These are phyloP conservation scores for Cladosporium sp. DNA, from an alignment of 2,329 filamentous ascomycete species.

Conservation along the genomic window DNA sequence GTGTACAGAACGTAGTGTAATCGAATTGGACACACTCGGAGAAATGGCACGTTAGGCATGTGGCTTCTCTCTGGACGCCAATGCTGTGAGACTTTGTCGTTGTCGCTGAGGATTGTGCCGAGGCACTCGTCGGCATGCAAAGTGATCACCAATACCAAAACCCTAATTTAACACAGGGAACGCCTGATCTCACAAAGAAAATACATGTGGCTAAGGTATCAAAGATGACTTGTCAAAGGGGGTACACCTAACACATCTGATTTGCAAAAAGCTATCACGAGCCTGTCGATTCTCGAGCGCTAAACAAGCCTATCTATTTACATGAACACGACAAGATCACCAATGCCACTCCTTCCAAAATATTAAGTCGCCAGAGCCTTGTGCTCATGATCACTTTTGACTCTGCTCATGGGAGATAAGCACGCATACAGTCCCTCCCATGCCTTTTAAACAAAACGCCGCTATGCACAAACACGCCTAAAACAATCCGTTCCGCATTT, in stretches of 20 bases:
- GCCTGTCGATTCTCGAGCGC: neutral
- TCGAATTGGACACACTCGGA: neutral
- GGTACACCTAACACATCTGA: too few species aligned
- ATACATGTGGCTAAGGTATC: too few species aligned
- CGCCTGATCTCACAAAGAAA: neutral
- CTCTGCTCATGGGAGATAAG: neutral
- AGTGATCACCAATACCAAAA: neutral
- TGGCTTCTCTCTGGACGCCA: neutral
- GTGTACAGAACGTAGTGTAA: neutral
- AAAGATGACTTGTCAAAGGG: too few species aligned
- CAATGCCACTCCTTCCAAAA: conserved; percentile 1
- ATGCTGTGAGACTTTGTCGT: neutral
- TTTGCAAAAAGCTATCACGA: neutral
- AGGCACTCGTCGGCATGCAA: neutral
- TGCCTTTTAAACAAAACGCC: neutral
- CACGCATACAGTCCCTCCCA: neutral
- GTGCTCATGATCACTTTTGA: neutral
- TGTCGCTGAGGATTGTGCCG: neutral
- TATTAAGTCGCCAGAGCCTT: neutral
- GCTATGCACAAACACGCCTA: conserved; percentile 10
- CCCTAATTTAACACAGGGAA: neutral
- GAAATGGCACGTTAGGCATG: neutral
- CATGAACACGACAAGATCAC: neutral
- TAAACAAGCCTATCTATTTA: neutral
- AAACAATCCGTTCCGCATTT: conserved; percentile 9